A percentile compares a stretch with the other conserved stretches of the same genome.
phyloP scores from a whole-genome alignment of 495 filamentous ascomycete genomes.

The Penicillium longicatenatum region DNA sequence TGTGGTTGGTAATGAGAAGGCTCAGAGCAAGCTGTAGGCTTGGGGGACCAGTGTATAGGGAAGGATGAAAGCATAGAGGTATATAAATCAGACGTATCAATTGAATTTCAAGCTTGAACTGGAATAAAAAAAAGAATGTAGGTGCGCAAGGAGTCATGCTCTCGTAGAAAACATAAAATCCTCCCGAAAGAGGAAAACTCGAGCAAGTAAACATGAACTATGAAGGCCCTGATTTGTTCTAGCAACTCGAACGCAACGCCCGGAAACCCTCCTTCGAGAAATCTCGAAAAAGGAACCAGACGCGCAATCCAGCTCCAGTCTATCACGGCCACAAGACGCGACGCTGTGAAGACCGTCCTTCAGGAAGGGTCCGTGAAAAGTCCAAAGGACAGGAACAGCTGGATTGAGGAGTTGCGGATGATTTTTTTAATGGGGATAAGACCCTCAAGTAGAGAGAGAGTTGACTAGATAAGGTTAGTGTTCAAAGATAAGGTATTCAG shows the following conservation, averaged over 20 bases:
- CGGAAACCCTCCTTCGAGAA: not conserved
- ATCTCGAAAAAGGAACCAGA: constrained; percentile 19
- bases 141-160: constrained; percentile 57
- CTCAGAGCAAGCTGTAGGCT: constrained; percentile 44
- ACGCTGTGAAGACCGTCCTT: constrained; percentile 46
- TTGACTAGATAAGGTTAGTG: not conserved
- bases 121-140: constrained; percentile 31
- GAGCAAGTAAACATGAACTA: constrained; percentile 52
- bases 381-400: constrained; percentile 42
- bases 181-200: constrained; percentile 20
- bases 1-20: constrained; percentile 64
- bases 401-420: constrained; percentile 41
- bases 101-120: not conserved
- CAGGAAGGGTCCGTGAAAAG: constrained; percentile 39
- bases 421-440: not conserved
- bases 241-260: constrained; percentile 35
- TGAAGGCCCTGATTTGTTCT: constrained; percentile 53
- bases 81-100: not conserved
- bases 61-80: not conserved
- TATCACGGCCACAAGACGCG: constrained; percentile 50
- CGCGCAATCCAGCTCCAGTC: constrained; percentile 50
- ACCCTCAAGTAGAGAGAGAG: not conserved
- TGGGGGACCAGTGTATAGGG: not conserved
- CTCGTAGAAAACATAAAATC: constrained; percentile 36
- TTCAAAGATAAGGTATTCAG: not conserved